Evolutionary conservation across 495 filamentous ascomycete genomes (phyloP), one percentile per base, ranked within the genome.

Genomic region (Trypethelium eluteriae): DNA sequence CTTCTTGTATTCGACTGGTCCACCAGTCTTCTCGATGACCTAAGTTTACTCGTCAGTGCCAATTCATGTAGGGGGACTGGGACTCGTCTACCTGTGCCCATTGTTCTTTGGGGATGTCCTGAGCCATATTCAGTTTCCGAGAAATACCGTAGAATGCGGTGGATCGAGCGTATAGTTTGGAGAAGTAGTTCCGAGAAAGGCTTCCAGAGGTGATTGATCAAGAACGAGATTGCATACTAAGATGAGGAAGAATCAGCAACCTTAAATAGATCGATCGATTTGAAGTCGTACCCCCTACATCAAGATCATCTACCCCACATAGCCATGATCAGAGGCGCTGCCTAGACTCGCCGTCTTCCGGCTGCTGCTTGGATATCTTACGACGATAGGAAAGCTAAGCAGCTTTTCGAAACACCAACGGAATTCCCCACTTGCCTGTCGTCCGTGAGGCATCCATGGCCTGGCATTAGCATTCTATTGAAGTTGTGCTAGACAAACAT

Each of bases 1-100:
- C 76, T 90, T 82, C 77, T 96, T 95, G 84, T 88, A 92, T 62
- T 86, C 75, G 64, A 87, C 80, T 10, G 88, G 89, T 18, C 86
- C 88, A 68, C 89, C 89, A 39, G 81, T 83, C 78, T 89, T 83
- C 74, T 95, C 88, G 69, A 91, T 82, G 64, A 96, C 53, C 53
- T 59, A 59, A 14, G 7, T 7, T 9, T 6, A 59, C 9, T 59
- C 6, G 3, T 59, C 53, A 59, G 53, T 36, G 36, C 14, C 36
- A 5, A 14, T 14, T 18, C 6, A 59, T 36, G 5, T 35, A 9
- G 36, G 7, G 32, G 14, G 34, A 3, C 32, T 59, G 25, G 14
- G 6, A 14, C 34, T 14, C 36, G 5, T 32, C 3, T 18, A 59
- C 89, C 76, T 93, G 89, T 9, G 92, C 92, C 90, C 86, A 90